Base-by-base conservation (phyloP, 805 yeast species). In the Peterozyma xylosa region DNA sequence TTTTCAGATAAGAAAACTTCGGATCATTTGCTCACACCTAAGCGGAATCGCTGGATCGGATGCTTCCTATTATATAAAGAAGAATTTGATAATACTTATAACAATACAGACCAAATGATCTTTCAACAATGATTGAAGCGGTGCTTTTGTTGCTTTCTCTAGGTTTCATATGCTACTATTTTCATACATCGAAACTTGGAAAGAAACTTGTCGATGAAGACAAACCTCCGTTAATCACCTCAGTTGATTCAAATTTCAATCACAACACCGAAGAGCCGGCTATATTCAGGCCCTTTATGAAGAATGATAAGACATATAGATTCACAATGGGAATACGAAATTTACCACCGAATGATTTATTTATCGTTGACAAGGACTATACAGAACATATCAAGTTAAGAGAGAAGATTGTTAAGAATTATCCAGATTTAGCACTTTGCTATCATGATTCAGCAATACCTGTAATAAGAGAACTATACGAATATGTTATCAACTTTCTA, bases 341-440 rank as follows among this genome's bases (percentile, higher is more conserved):
- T 54, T 53, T 70, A 36, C 59, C 66, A 33, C 57, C 78, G 2
- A 68, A 71, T 36, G 81, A 82, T 35, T 75, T 82, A 75, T 63
- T 86, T 18, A 61, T 76, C 30, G 57, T 86, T 3, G 93, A 86
- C 46, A 62, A 78, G 37, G 74, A 83, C 0, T 84, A 83, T 53
- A 52, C 67, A 42, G 59, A 66, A 3, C 60, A 67, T 37, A 71
- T 77, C 5, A 62, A 62, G 14, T 50, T 71, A 32, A 64, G 76
- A 42, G 53, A 58, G 43, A 58, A 59, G 46, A 58, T 64, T 42
- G 50, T 63, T 42, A 50, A 55, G 27, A 56, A 60, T 9, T 51
- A 65, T 30, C 56, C 58, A 0, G 60, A 65, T 15, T 61, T 63
- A 34, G 57, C 68, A 0, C 50, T 66, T 9, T 64, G 66, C 15